Conservation (phyloP, 371 early-diverging fungal species). For the Dinochytrium kinnereticum region DNA sequence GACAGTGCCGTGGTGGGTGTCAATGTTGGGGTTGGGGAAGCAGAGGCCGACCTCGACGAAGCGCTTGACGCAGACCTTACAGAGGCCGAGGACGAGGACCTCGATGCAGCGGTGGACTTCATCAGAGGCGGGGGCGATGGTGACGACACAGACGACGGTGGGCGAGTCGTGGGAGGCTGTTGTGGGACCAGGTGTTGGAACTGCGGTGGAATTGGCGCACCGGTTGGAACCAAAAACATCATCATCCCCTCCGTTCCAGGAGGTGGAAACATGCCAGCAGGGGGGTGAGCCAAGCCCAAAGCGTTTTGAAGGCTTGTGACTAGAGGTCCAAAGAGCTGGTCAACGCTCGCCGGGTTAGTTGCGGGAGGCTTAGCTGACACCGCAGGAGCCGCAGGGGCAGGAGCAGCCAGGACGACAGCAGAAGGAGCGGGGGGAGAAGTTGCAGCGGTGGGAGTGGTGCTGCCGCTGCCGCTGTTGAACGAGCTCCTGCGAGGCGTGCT, state of each 20-base stretch:
- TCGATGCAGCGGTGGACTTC: not conserved
- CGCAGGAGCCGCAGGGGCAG: not conserved
- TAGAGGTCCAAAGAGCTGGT: conserved; percentile 10
- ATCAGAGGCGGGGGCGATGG: not conserved
- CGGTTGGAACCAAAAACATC: conserved; percentile 9
- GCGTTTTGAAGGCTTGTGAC: conserved; percentile 3
- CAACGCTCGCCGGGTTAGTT: not conserved
- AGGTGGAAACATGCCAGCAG: not conserved
- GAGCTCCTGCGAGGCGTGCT: conserved; percentile 8
- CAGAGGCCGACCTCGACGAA: not conserved
- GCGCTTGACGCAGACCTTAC: not conserved
- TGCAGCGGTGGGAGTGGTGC: not conserved
- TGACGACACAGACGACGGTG: not conserved
- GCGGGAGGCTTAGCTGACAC: not conserved
- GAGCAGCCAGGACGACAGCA: not conserved
- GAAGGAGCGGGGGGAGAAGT: not conserved
- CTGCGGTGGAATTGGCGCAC: not conserved
- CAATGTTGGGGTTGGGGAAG: not conserved
- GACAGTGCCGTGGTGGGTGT: not conserved
- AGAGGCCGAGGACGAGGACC: not conserved
- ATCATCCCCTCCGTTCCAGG: not conserved
- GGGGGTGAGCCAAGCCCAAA: not conserved
- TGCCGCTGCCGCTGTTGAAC: not conserved
- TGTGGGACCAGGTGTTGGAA: not conserved
- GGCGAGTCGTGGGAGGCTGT: not conserved